phyloP scores from a whole-genome alignment of 73 alveolate species.

The Paramecium pentaurelia region DNA sequence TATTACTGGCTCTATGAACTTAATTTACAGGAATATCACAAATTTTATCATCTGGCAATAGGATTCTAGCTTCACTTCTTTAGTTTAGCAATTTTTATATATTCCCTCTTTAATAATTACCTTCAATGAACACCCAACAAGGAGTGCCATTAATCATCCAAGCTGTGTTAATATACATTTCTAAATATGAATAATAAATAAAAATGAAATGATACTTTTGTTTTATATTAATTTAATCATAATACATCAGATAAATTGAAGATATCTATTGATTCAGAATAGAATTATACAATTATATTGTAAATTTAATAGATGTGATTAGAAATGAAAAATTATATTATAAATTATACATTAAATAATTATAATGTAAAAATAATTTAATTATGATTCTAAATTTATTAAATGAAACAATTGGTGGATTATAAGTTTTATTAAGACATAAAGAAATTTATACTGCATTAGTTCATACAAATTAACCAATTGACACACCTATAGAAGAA shows the following conservation, averaged over 20 bases:
- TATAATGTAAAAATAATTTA: background rate
- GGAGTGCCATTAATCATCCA: slow-evolving; percentile 3
- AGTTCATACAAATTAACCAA: slow-evolving; percentile 16
- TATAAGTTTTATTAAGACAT: background rate
- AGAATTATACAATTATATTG: background rate
- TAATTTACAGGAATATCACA: background rate
- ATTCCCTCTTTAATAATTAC: background rate
- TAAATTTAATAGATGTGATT: background rate
- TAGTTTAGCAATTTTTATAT: background rate
- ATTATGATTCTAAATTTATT: background rate
- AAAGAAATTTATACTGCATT: background rate
- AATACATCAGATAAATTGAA: background rate
- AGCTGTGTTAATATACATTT: background rate
- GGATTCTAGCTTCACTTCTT: background rate
- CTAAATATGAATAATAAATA: background rate
- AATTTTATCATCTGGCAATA: background rate
- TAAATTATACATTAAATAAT: background rate
- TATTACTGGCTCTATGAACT: background rate
- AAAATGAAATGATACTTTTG: background rate
- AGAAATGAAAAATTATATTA: background rate
- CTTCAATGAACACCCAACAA: background rate
- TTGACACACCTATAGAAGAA: background rate
- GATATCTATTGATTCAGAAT: background rate
- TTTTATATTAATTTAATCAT: background rate
- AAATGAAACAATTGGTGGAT: slow-evolving; percentile 23